phyloP scores from a whole-genome alignment of 2,329 filamentous ascomycete genomes.

The Stagonosporopsis cucurbitacearum region DNA sequence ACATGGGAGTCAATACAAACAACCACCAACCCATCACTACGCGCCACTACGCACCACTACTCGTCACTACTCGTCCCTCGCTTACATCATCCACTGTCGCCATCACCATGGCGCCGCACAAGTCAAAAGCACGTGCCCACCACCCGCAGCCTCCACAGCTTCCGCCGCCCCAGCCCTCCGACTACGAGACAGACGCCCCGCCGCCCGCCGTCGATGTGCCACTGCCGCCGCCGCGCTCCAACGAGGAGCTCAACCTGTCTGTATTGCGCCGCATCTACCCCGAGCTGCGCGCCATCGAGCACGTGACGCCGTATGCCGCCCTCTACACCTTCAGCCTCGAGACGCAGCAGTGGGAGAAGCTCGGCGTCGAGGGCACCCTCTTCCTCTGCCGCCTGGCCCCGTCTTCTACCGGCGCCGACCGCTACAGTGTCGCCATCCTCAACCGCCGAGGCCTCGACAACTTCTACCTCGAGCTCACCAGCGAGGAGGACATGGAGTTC shows the following conservation, averaged over 20 bases:
- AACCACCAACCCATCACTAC: constrained; percentile 5
- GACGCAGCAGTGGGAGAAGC: constrained; percentile 80
- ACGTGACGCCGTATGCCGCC: constrained; percentile 83
- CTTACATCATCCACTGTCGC: neutral
- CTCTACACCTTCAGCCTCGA: constrained; percentile 78
- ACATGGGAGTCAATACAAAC: neutral
- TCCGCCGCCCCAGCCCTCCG: constrained; percentile 58
- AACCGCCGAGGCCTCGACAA: constrained; percentile 58
- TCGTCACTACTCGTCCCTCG: neutral
- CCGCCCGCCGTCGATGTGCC: constrained; percentile 47
- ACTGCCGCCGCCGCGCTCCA: constrained; percentile 66
- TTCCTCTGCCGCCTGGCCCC: constrained; percentile 75
- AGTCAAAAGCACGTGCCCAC: constrained; percentile 39
- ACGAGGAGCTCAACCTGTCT: constrained; percentile 84
- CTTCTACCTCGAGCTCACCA: constrained; percentile 53
- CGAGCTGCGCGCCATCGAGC: constrained; percentile 73
- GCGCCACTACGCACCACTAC: too few species aligned
- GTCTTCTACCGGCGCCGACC: constrained; percentile 45
- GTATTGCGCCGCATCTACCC: constrained; percentile 85
- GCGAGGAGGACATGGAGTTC: constrained; percentile 54
- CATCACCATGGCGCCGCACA: constrained; percentile 39
- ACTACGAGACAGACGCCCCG: constrained; percentile 59
- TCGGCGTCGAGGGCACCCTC: constrained; percentile 82
- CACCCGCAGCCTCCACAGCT: constrained; percentile 33
- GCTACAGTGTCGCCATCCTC: constrained; percentile 55